Conservation (phyloP, 2,329 filamentous ascomycete genomes). For the Xylariaceae sp. region DNA sequence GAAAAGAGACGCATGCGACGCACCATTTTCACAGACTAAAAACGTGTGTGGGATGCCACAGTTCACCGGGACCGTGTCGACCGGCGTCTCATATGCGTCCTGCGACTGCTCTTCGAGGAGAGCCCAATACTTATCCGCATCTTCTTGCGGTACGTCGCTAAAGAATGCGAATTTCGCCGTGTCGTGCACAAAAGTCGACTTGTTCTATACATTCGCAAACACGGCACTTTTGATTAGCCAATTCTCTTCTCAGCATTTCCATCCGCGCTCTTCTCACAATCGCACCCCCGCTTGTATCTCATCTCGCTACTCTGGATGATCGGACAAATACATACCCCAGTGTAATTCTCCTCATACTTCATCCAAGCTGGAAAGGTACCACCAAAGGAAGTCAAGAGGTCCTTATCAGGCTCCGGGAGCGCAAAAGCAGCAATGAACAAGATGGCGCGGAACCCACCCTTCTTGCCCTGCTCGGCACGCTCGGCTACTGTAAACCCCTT, state of each 20-base stretch:
- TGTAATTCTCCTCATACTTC: slow-evolving; percentile 4
- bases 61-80: slow-evolving; percentile 10
- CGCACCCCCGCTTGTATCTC: no score
- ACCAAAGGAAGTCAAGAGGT: slow-evolving; percentile 12
- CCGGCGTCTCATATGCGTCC: slow-evolving; percentile 7
- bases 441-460: slow-evolving; percentile 11
- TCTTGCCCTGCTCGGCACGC: slow-evolving; percentile 9
- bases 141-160: slow-evolving; percentile 6
- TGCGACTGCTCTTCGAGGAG: slow-evolving; percentile 13
- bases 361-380: slow-evolving; percentile 11
- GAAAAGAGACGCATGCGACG: slow-evolving; percentile 10
- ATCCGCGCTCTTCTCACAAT: no score
- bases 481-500: slow-evolving; percentile 10
- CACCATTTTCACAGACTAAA: slow-evolving; percentile 12
- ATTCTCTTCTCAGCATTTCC: no score
- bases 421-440: slow-evolving; percentile 14
- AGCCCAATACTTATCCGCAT: slow-evolving; percentile 10
- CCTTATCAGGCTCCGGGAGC: slow-evolving; percentile 4
- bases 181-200: slow-evolving; percentile 11
- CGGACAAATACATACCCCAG: slow-evolving; percentile 5
- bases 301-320: no score
- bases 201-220: not conserved
- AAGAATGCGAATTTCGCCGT: slow-evolving; percentile 10
- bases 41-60: slow-evolving; percentile 16
- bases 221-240: no score